Evolutionary conservation across 495 filamentous ascomycete species (phyloP), one percentile per base, ranked within the genome.

Genomic region (Talaromyces stipitatus): DNA sequence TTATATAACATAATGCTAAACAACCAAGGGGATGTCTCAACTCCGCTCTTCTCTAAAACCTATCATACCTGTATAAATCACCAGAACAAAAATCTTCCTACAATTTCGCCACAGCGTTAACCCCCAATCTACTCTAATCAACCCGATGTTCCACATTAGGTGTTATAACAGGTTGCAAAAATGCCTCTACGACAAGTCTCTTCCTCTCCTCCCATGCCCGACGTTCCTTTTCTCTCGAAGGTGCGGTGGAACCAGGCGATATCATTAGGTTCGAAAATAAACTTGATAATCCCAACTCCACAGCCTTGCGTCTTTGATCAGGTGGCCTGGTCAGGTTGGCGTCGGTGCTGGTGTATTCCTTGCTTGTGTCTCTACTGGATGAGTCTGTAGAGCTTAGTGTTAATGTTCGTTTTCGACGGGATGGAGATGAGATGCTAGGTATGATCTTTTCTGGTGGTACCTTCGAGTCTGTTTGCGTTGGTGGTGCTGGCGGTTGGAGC

Each of bases 181-280:
- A 78, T 1, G 75, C 73, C 58, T 78, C 72, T 3, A 78, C 68
- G 26, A 78, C 69, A 16, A 68, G 60, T 48, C 66, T 65, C 55
- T 72, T 75, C 18, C 72, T 61, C 28, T 74, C 73, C 20, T 78
- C 71, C 7, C 64, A 61, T n/a, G 67, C 68, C 2, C 72, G 69
- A 2, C 66, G 66, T 28, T 76, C 75, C 56, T 75, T 78, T 0
- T 76, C 73, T 57, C 73, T 78, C 2, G 64, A 24, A 0, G 72
- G 73, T 11, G 51, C 32, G 1, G 72, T 61, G 5, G 65, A 64
- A 28, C 61, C 50, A 0, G 62, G 14, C 3, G 73, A 74, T 29
- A 78, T 72, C 18, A 78, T 68, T 2, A 71, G 61, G 2, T 58
- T 56, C 0, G 75, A 55, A 48, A 78, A 75, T 9, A 74, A 58